A percentile compares a stretch with the other conserved stretches of the same genome.
Evolutionary conservation across 2,329 filamentous ascomycete genomes (phyloP).

Genomic region (Colletotrichum lindemuthianum): DNA sequence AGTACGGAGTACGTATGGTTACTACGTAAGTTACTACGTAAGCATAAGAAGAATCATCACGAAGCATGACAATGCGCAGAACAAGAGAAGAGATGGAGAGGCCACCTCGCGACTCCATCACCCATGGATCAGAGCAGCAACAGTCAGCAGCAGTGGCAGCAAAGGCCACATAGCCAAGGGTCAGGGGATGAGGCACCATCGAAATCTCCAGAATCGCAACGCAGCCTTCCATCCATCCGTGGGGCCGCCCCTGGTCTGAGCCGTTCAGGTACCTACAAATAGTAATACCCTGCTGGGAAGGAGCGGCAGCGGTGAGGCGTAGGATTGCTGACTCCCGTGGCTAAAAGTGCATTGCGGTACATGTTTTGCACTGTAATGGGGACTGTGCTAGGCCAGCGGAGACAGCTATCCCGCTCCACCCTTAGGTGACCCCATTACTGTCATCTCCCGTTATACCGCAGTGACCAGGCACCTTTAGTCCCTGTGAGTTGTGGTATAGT

Average conservation of each 20-base stretch:
- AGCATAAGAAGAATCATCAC: no score
- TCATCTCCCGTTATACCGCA: no score
- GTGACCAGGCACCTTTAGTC: no score
- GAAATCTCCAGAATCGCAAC: constrained; percentile 35
- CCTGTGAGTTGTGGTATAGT: no score
- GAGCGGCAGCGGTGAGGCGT: constrained; percentile 34
- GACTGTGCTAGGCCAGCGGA: constrained; percentile 25
- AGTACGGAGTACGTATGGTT: no score
- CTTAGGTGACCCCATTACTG: background rate
- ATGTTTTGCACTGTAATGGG: constrained; percentile 8
- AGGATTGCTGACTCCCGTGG: constrained; percentile 22
- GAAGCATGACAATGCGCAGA: no score
- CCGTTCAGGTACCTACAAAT: no score
- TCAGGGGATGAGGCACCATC: constrained; percentile 11
- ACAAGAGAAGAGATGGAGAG: no score
- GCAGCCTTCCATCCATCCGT: background rate
- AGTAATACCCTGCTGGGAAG: constrained; percentile 14
- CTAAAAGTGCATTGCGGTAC: background rate
- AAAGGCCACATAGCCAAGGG: constrained; percentile 26
- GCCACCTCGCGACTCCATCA: no score
- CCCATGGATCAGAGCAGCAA: background rate
- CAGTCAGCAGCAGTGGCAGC: constrained; percentile 8
- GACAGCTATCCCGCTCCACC: constrained; percentile 14
- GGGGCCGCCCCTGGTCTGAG: constrained; percentile 10
- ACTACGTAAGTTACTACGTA: no score